Conservation (phyloP, 148 eudicot species). For the Rhododendron kiyosumense region DNA sequence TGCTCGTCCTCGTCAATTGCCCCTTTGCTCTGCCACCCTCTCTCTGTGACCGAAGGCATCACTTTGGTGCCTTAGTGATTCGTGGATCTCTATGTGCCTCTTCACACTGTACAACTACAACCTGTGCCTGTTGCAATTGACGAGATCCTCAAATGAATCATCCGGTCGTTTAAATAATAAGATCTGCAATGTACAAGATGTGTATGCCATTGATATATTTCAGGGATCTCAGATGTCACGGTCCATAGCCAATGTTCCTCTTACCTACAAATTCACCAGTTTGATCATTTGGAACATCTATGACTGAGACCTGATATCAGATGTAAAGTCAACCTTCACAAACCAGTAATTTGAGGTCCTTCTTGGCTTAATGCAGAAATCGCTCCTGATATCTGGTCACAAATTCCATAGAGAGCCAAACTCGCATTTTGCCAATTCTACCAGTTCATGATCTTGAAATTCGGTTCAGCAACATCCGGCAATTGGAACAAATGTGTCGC, state of each 20-base stretch:
- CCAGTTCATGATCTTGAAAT: background rate
- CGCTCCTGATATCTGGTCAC: background rate
- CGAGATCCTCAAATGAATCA: background rate
- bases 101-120: background rate
- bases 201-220: background rate
- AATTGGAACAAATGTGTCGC: constrained; percentile 53
- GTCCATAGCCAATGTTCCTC: background rate
- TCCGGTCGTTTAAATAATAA: background rate
- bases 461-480: constrained; percentile 44
- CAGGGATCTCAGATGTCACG: background rate
- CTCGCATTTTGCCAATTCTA: background rate
- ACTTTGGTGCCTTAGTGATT: background rate
- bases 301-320: background rate
- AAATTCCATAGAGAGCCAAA: background rate
- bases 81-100: background rate
- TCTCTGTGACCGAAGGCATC: background rate
- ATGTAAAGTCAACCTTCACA: background rate
- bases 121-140: background rate
- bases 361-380: background rate
- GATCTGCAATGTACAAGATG: background rate
- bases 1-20: background rate
- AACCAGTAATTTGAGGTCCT: constrained; percentile 1
- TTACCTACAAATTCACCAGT: background rate
- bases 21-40: background rate
- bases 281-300: background rate